These are phyloP conservation scores for Halophytophthora polymorphica DNA, from an alignment of 352 stramenopile genomes.

Conservation along the genomic window DNA sequence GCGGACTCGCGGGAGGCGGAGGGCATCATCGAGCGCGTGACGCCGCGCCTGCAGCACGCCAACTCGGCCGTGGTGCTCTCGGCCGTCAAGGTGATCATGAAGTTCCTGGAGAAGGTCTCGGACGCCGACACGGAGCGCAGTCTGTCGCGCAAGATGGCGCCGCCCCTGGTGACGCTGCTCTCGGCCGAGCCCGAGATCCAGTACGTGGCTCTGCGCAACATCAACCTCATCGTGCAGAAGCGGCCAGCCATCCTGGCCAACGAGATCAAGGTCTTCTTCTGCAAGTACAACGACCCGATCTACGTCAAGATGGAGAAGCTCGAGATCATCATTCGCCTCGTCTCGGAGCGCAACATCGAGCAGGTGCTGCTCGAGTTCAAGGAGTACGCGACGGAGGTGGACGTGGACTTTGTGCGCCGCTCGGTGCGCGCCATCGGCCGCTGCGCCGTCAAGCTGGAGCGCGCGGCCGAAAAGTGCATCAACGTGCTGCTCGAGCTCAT, in stretches of 20 bases:
- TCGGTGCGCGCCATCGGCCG: conserved; percentile 97
- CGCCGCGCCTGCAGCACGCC: conserved; percentile 95
- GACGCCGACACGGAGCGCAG: conserved; percentile 90
- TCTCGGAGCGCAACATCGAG: conserved; percentile 98
- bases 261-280: conserved; percentile 97
- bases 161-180: conserved; percentile 98
- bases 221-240: conserved; percentile 99
- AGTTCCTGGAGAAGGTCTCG: conserved; percentile 96
- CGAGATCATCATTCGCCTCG: conserved; percentile 99
- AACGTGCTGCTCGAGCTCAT: conserved; percentile 98
- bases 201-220: conserved; percentile 99
- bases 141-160: conserved; percentile 94
- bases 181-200: conserved; percentile 98
- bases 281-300: conserved; percentile 99
- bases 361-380: conserved; percentile 98
- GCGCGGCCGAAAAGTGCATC: conserved; percentile 97
- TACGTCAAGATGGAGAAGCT: conserved; percentile 99
- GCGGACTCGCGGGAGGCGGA: conserved; percentile 95
- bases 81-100: conserved; percentile 96
- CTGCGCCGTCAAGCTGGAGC: conserved; percentile 97
- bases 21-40: conserved; percentile 98
- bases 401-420: conserved; percentile 98
- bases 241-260: conserved; percentile 94
- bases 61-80: conserved; percentile 99
- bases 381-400: conserved; percentile 98